phyloP scores from a whole-genome alignment of 495 filamentous ascomycete genomes.

The Neurospora hispaniola region DNA sequence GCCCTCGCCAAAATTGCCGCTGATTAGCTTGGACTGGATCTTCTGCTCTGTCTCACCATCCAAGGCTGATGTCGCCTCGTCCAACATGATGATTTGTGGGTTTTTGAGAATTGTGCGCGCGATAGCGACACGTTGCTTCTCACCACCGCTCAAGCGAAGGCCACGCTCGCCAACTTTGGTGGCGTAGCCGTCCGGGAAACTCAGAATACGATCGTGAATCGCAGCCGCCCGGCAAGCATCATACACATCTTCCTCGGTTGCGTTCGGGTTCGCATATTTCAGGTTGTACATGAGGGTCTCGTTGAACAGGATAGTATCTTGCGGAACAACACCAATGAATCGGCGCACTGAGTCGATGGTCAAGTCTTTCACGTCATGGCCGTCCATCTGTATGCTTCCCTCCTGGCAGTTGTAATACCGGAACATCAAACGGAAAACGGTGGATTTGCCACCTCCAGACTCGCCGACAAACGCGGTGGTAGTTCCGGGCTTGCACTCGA shows the following conservation, averaged over 20 bases:
- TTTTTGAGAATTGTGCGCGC: slow-evolving; percentile 94
- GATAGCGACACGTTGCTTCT: slow-evolving; percentile 96
- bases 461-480: slow-evolving; percentile 94
- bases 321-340: slow-evolving; percentile 90
- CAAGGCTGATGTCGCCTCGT: slow-evolving; percentile 91
- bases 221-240: slow-evolving; percentile 84
- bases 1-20: slow-evolving; percentile 64
- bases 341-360: slow-evolving; percentile 88
- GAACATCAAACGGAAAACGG: slow-evolving; percentile 91
- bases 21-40: slow-evolving; percentile 77
- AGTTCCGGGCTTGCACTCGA: slow-evolving; percentile 76
- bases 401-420: slow-evolving; percentile 78
- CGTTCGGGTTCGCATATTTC: slow-evolving; percentile 80
- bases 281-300: slow-evolving; percentile 95
- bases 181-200: slow-evolving; percentile 83
- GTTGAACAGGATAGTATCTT: slow-evolving; percentile 95
- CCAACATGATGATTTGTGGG: slow-evolving; percentile 88
- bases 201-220: slow-evolving; percentile 91
- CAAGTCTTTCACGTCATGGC: slow-evolving; percentile 69
- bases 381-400: slow-evolving; percentile 75
- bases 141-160: slow-evolving; percentile 82
- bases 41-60: slow-evolving; percentile 95
- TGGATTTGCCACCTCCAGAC: slow-evolving; percentile 94
- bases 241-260: slow-evolving; percentile 77
- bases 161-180: slow-evolving; percentile 95